Base-by-base conservation (phyloP, 1,139 yeast species). In the Kodamaea derodonti region DNA sequence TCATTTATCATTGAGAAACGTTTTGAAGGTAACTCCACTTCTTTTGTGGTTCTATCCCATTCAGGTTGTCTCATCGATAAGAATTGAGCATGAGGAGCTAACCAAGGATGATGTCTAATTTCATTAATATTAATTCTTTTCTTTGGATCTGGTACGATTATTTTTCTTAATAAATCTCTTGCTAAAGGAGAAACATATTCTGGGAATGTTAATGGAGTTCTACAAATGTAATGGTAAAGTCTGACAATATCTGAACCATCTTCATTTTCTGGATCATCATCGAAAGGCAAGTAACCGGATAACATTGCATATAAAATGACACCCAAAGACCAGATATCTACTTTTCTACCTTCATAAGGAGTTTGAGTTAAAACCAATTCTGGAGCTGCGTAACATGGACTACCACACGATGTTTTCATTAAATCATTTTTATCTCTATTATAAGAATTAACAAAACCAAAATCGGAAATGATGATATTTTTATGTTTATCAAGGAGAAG, bases 311-410 rank as follows among this genome's bases (percentile, higher is more conserved):
- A 92, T 32, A 92, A 65, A 38, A 92, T 92, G 27, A 94, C 92
- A 37, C 98, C 98, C 48, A 95, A 78, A 1, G 96, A 87, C 98
- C 98, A 92, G 30, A 90, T 84, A 59, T 92, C 98, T 16, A 87
- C 97, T 57, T 86, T 88, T 43, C 88, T 75, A n/a, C 96, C 97
- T 48, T 84, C 88, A 56, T 92, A 92, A 14, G 94, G 92, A 36
- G 79, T 73, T 48, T 83, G 90, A 11, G 94, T 82, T 27, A 90
- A 82, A 3, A 92, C 98, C 41, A 92, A 67, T 58, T 92, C 98
- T 0, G 98, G 98, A 3, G 98, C 98, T 0, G 97, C 97, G 59
- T 92, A 92, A 59, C 98, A 90, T 0, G 98, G 98, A 5, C 96
- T 86, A 2, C 99, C 99, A 61, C 99, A 92, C 32, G 92, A 80